These are phyloP conservation scores for Circinella minor DNA, from an alignment of 371 early-diverging fungal genomes.

Conservation along the genomic window DNA sequence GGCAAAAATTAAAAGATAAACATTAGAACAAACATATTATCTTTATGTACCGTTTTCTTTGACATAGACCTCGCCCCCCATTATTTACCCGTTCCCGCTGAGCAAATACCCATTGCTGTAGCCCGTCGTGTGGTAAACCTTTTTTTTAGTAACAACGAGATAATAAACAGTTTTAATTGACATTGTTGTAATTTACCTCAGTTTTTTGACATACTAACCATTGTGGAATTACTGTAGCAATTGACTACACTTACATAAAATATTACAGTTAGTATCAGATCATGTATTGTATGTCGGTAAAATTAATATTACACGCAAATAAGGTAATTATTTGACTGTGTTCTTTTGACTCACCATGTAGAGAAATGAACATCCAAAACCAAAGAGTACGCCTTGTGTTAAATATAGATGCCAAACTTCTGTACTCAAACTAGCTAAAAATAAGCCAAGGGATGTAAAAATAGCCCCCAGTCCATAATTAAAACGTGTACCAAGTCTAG, in stretches of 20 bases:
- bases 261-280: constrained; percentile 5
- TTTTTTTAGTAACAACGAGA: neutral
- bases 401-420: constrained; percentile 63
- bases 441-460: constrained; percentile 50
- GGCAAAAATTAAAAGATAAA: too few species aligned
- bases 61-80: too few species aligned
- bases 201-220: too few species aligned
- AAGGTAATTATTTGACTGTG: too few species aligned
- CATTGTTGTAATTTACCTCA: too few species aligned
- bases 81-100: neutral
- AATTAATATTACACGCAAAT: constrained; percentile 2
- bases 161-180: too few species aligned
- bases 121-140: neutral
- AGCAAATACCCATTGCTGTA: neutral
- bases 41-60: too few species aligned
- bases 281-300: constrained; percentile 16
- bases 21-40: too few species aligned
- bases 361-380: constrained; percentile 41
- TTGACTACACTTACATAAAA: too few species aligned
- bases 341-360: constrained; percentile 27
- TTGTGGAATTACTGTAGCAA: too few species aligned
- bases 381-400: constrained; percentile 57
- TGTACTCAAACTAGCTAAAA: constrained; percentile 50
- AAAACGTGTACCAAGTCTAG: constrained; percentile 42
- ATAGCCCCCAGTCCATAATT: constrained; percentile 44